Evolutionary conservation across 176 grass and related monocot genomes (phyloP).

Genomic region (Zoysia pacifica): DNA sequence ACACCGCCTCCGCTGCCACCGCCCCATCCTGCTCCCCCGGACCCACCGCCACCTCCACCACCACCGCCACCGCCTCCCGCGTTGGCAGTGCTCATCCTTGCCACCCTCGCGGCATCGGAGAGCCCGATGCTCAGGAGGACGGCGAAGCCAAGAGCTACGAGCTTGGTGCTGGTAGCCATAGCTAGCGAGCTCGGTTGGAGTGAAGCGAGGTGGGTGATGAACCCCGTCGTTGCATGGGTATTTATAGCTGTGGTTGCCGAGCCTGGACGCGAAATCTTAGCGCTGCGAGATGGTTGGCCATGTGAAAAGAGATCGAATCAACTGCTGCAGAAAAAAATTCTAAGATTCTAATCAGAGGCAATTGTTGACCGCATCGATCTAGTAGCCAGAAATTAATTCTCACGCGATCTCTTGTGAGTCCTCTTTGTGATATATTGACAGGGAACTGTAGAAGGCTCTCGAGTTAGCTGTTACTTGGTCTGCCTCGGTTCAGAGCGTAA

Average conservation of each 20-base stretch:
- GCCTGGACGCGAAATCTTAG: conserved; percentile 18
- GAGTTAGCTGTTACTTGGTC: conserved; percentile 21
- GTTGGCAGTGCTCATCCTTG: neutral
- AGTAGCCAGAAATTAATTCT: neutral
- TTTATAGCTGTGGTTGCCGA: conserved; percentile 41
- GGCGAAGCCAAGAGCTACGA: conserved; percentile 41
- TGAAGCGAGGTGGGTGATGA: conserved; percentile 21
- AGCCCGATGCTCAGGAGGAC: conserved; percentile 45
- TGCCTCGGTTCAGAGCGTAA: neutral
- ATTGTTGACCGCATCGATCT: conserved; percentile 32
- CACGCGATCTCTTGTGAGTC: neutral
- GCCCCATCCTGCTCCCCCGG: conserved; percentile 19
- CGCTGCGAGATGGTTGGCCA: neutral
- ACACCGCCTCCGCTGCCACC: neutral
- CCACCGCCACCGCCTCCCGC: conserved; percentile 38
- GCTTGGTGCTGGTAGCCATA: conserved; percentile 46
- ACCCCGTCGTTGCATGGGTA: conserved; percentile 3
- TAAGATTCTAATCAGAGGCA: conserved; percentile 8
- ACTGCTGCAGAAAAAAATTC: neutral
- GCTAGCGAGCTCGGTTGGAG: conserved; percentile 28
- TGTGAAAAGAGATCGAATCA: conserved; percentile 29
- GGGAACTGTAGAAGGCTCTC: conserved; percentile 17
- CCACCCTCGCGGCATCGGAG: conserved; percentile 41
- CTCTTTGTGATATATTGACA: neutral
- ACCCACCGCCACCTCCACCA: conserved; percentile 13